phyloP scores from a whole-genome alignment of 257 asterid genomes.

The Knoxia roxburghii region DNA sequence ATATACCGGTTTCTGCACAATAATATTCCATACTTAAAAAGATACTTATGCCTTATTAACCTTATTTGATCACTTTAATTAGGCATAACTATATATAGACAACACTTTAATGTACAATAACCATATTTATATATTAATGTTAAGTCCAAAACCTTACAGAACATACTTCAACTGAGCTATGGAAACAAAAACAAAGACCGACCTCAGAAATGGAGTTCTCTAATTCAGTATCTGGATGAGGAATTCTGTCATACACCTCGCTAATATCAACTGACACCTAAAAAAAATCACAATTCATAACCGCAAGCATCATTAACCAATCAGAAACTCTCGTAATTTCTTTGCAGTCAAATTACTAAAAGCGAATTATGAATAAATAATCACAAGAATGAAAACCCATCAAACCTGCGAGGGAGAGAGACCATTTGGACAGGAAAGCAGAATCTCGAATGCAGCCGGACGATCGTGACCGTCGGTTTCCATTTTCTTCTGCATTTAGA shows the following conservation, averaged over 20 bases:
- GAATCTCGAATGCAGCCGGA: slow-evolving; percentile 58
- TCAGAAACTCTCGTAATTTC: neutral
- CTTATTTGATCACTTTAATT: too few relatives aligned
- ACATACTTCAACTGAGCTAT: neutral
- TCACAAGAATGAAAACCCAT: slow-evolving; percentile 4
- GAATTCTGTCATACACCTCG: slow-evolving; percentile 62
- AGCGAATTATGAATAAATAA: neutral
- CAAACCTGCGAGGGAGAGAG: slow-evolving; percentile 61
- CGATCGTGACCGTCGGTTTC: slow-evolving; percentile 19
- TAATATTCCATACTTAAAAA: too few relatives aligned
- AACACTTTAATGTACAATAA: too few relatives aligned
- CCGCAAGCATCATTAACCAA: neutral
- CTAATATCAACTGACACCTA: slow-evolving; percentile 61
- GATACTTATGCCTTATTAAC: too few relatives aligned
- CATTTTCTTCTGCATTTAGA: neutral
- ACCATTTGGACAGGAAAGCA: slow-evolving; percentile 59
- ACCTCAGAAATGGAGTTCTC: slow-evolving; percentile 80
- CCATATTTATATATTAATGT: too few relatives aligned
- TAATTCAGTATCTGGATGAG: slow-evolving; percentile 55
- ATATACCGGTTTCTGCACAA: too few relatives aligned
- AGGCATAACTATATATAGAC: too few relatives aligned
- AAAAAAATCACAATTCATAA: neutral
- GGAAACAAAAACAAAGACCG: slow-evolving; percentile 1
- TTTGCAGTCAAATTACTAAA: too few relatives aligned
- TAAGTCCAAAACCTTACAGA: too few relatives aligned